Evolutionary conservation across 2,329 filamentous ascomycete genomes (phyloP).

Genomic region (Xylogone sp.): DNA sequence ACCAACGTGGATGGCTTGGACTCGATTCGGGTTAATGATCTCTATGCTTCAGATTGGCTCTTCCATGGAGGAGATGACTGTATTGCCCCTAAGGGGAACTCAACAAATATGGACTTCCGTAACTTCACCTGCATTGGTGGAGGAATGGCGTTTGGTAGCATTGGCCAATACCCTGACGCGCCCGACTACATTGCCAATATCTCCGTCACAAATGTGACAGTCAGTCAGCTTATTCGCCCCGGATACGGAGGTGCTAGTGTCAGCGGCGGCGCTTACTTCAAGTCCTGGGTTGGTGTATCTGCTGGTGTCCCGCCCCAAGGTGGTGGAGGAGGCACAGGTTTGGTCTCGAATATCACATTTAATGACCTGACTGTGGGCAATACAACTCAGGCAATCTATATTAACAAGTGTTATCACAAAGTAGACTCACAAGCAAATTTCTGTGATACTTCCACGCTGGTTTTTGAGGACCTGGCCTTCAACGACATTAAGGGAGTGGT

Average conservation of each 20-base stretch:
- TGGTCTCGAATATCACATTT: slow-evolving; percentile 2
- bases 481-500: slow-evolving; percentile 1
- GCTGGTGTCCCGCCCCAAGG: background rate
- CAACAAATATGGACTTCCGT: slow-evolving; percentile 1
- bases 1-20: slow-evolving; percentile 3
- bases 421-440: background rate
- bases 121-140: slow-evolving; percentile 3
- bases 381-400: slow-evolving; percentile 1
- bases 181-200: slow-evolving; percentile 2
- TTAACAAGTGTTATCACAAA: slow-evolving; percentile 2
- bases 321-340: slow-evolving; percentile 1
- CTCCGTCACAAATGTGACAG: background rate
- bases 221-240: background rate
- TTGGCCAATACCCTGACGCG: slow-evolving; percentile 1
- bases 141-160: slow-evolving; percentile 1
- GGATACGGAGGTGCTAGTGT: background rate
- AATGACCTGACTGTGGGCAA: background rate
- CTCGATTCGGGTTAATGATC: background rate
- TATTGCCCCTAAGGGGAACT: slow-evolving; percentile 2
- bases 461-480: slow-evolving; percentile 1
- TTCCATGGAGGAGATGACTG: slow-evolving; percentile 4
- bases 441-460: background rate
- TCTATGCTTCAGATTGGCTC: background rate
- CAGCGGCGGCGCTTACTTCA: slow-evolving; percentile 1
- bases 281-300: slow-evolving; percentile 1